These are phyloP conservation scores for Cytospora piceicola DNA, from an alignment of 2,329 filamentous ascomycete genomes.

Conservation along the genomic window DNA sequence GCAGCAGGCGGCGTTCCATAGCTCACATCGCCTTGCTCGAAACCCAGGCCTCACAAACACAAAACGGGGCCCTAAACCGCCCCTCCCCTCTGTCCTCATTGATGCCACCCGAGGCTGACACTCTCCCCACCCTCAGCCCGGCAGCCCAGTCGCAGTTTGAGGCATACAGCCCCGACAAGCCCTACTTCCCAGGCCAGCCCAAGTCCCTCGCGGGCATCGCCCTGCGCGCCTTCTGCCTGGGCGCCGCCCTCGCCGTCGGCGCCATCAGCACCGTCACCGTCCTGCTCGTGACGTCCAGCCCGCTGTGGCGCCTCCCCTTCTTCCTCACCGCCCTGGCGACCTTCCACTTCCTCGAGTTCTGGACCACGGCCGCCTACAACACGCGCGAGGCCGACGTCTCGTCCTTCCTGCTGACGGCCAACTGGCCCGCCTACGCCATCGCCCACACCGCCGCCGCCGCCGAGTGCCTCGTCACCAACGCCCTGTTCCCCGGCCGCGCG, in stretches of 20 bases:
- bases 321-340: conserved; percentile 71
- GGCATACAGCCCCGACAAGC: conserved; percentile 36
- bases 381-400: conserved; percentile 70
- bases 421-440: conserved; percentile 82
- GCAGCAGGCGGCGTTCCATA: conserved; percentile 27
- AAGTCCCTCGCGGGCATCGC: conserved; percentile 66
- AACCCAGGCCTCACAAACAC: conserved; percentile 14
- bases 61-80: conserved; percentile 14
- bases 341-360: conserved; percentile 98
- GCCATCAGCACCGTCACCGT: conserved; percentile 40
- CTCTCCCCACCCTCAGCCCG: conserved; percentile 37
- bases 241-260: conserved; percentile 46
- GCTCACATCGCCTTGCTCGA: conserved; percentile 29
- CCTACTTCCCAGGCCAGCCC: conserved; percentile 49
- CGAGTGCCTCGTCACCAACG: conserved; percentile 69
- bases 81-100: conserved; percentile 14
- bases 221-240: conserved; percentile 59
- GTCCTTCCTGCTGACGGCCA: conserved; percentile 82
- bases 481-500: conserved; percentile 56
- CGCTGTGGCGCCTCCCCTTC: conserved; percentile 66
- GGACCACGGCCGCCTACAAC: conserved; percentile 84
- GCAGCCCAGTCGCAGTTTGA: conserved; percentile 35
- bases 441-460: conserved; percentile 76
- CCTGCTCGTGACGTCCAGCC: conserved; percentile 45
- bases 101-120: conserved; percentile 32